A percentile compares a stretch with the other conserved stretches of the same genome.
phyloP scores from a whole-genome alignment of 192 early-diverging fungal species.

The Backusella psychrophila region DNA sequence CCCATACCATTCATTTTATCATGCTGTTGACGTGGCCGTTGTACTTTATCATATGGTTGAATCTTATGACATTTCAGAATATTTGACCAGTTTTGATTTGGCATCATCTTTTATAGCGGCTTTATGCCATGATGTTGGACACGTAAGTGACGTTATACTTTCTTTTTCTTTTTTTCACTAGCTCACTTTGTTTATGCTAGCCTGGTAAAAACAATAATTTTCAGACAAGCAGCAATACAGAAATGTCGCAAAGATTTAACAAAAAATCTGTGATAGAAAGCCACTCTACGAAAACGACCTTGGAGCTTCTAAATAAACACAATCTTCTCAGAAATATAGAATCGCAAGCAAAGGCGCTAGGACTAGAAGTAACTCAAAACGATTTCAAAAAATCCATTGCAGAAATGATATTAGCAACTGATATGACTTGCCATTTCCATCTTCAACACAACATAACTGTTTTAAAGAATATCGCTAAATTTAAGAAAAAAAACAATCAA shows the following conservation, averaged over 20 bases:
- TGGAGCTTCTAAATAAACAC: slow-evolving; percentile 72
- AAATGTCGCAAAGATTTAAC: slow-evolving; percentile 68
- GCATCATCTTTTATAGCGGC: slow-evolving; percentile 77
- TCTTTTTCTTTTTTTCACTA: slow-evolving; percentile 17
- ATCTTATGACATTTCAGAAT: slow-evolving; percentile 63
- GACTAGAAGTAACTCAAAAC: slow-evolving; percentile 44
- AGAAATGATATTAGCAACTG: slow-evolving; percentile 84
- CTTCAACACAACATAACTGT: slow-evolving; percentile 47
- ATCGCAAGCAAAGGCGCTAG: slow-evolving; percentile 41
- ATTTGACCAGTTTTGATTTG: slow-evolving; percentile 68
- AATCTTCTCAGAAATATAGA: slow-evolving; percentile 60
- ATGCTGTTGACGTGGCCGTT: slow-evolving; percentile 85
- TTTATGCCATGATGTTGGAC: slow-evolving; percentile 88
- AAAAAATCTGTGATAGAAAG: slow-evolving; percentile 84
- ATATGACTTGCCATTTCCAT: slow-evolving; percentile 87
- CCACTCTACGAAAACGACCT: slow-evolving; percentile 73
- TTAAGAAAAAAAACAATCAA: neutral
- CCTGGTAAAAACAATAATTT: slow-evolving; percentile 92
- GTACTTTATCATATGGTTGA: slow-evolving; percentile 77
- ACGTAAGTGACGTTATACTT: slow-evolving; percentile 48
- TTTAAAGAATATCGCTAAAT: slow-evolving; percentile 33
- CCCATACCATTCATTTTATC: slow-evolving; percentile 91
- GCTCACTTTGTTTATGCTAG: slow-evolving; percentile 40
- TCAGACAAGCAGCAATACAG: slow-evolving; percentile 81
- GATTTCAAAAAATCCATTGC: slow-evolving; percentile 45